Conservation (phyloP, 192 early-diverging fungal species). For the Gonapodya prolifera region DNA sequence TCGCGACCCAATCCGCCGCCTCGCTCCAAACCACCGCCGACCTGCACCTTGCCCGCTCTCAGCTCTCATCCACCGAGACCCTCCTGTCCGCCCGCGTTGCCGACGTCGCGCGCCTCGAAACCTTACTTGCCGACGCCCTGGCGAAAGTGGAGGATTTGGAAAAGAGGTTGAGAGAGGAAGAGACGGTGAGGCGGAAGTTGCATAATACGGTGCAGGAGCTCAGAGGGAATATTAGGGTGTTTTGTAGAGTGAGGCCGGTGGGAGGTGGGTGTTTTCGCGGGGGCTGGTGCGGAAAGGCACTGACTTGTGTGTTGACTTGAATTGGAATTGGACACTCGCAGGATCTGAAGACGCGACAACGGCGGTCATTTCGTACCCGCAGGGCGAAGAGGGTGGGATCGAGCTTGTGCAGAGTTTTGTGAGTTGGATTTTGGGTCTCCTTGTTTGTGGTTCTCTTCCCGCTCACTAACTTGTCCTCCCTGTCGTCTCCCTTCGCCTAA, state of each 20-base stretch:
- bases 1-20: too few species aligned
- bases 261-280: conserved; percentile 11
- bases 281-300: neutral
- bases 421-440: neutral
- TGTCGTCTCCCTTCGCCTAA: conserved; percentile 1
- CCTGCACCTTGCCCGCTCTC: too few species aligned
- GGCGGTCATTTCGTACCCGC: conserved; percentile 11
- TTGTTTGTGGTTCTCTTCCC: conserved; percentile 14
- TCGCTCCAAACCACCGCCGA: too few species aligned
- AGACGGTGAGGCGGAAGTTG: conserved; percentile 62
- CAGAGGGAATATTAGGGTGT: conserved; percentile 94
- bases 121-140: neutral
- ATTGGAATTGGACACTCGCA: too few species aligned
- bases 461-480: conserved; percentile 8
- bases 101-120: conserved; percentile 27
- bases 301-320: too few species aligned
- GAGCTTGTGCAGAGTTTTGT: conserved; percentile 50
- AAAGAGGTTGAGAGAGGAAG: conserved; percentile 53
- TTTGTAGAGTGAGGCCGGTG: conserved; percentile 83
- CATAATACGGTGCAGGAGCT: conserved; percentile 82
- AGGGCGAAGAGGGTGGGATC: conserved; percentile 29
- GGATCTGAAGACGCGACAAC: conserved; percentile 9
- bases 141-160: conserved; percentile 15
- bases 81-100: too few species aligned
- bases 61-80: too few species aligned